Base-by-base conservation (phyloP, 768 basidiomycete genomes). In the Lepiota brunneoincarnata region DNA sequence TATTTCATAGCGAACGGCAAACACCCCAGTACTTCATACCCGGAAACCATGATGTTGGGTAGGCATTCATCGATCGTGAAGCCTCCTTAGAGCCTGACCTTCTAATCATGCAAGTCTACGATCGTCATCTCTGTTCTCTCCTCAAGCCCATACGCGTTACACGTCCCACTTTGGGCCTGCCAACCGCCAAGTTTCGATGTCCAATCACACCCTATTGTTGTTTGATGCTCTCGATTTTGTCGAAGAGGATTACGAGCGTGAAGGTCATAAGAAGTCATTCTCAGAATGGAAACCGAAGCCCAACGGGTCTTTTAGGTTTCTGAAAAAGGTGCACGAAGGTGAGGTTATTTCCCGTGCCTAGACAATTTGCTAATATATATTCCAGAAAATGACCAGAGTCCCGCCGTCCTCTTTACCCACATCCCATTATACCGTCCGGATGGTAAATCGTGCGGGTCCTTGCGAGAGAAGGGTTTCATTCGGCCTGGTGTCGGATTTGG, bases 31-130 rank as follows among this genome's bases (percentile, higher is more conserved):
- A 85, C 67, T 88, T 83, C 64, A 77, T 95, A 24, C 87, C 93
- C 2, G 96, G 96, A 5, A 98, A 98, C 65, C 93, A 94, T 63
- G 96, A 98, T 62, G 76, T 89, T 31, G 91, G 89, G 83, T 90
- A 65, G 54, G 77, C 48, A 40, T 31, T 31, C 28, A 21, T 24
- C 18, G 20, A 24, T 7, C 28, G 14, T 42, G 9, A 21, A 34
- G 14, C 9, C 42, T 24, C 49, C 24, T 36, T 34, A 45, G 47
- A 6, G 57, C 50, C 24, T 23, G 49, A 71, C 70, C 21, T 63
- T 75, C 14, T 70, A 59, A 15, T 56, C 53, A 53, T 61, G n/a
- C 48, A 43, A 83, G 83, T 1, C 71, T 86, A 35, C 79, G 80
- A 37, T 62, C 69, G 11, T 73, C 74, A 15, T 48, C 69, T 5